Evolutionary conservation across 345 rosid species (phyloP).

Genomic region (Murraya koenigii): DNA sequence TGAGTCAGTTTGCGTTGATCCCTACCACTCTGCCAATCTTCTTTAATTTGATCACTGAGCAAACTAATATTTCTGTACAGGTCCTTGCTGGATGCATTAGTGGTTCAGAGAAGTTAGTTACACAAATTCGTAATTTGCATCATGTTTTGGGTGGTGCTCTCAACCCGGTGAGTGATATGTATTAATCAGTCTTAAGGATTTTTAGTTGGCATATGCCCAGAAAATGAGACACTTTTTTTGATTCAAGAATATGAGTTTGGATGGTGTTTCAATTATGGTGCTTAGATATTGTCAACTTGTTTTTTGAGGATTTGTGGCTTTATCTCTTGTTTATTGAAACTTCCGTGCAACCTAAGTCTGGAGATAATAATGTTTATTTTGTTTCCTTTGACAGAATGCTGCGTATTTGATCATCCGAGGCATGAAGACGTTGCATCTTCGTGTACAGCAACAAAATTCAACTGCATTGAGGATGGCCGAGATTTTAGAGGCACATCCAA

Average conservation of each 20-base stretch:
- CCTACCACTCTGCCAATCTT: background rate
- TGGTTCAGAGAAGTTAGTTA: conserved; percentile 66
- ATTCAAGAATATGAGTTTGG: background rate
- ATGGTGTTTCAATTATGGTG: background rate
- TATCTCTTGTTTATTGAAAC: background rate
- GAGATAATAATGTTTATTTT: background rate
- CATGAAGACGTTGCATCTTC: conserved; percentile 99
- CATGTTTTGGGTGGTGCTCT: conserved; percentile 91
- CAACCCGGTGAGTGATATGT: conserved; percentile 66
- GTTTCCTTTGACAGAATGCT: conserved; percentile 57
- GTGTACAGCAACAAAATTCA: conserved; percentile 94
- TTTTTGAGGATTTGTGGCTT: background rate
- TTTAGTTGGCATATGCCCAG: conserved; percentile 4
- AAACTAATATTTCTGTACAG: conserved; percentile 36
- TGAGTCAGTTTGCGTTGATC: conserved; percentile 33
- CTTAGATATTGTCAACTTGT: background rate
- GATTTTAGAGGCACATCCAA: conserved; percentile 99
- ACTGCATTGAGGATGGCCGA: conserved; percentile 95
- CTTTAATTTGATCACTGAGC: conserved; percentile 7
- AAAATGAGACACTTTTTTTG: no score
- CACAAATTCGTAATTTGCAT: conserved; percentile 84
- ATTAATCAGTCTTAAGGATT: background rate
- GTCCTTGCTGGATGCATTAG: conserved; percentile 95
- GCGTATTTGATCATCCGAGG: conserved; percentile 93
- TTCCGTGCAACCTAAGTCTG: background rate